Percentiles rank a stretch among this genome's conserved stretches.
These are phyloP conservation scores for Quercus berberidifolia DNA, from an alignment of 306 rosid species.

Conservation along the genomic window DNA sequence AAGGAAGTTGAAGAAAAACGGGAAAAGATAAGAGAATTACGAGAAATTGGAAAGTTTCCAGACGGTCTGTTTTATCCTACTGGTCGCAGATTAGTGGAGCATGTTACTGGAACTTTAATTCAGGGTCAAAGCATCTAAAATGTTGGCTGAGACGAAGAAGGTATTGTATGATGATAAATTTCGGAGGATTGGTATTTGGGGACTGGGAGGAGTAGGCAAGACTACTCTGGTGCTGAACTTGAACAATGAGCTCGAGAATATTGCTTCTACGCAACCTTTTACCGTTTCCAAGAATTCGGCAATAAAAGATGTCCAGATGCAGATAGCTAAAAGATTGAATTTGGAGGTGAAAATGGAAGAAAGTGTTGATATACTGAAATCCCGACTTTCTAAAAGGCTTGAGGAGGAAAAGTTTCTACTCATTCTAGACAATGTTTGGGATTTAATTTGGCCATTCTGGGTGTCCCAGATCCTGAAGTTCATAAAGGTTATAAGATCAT, in stretches of 20 bases:
- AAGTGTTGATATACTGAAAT: neutral
- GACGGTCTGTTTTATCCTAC: too few species aligned
- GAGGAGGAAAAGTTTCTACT: neutral
- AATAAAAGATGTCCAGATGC: constrained; percentile 6
- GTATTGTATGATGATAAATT: neutral
- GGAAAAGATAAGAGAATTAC: neutral
- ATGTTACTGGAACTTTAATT: constrained; percentile 6
- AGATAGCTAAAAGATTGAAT: constrained; percentile 13
- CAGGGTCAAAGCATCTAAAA: constrained; percentile 3
- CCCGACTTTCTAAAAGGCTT: constrained; percentile 3
- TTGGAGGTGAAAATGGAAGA: constrained; percentile 3
- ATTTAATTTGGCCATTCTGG: neutral
- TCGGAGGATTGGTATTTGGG: constrained; percentile 17
- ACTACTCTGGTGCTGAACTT: constrained; percentile 16
- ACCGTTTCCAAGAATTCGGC: constrained; percentile 8
- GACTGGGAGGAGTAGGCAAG: constrained; percentile 22
- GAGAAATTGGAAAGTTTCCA: neutral
- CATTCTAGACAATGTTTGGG: neutral
- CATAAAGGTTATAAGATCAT: neutral
- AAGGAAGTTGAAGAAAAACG: neutral
- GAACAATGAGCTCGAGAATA: constrained; percentile 8
- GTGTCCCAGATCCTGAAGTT: neutral
- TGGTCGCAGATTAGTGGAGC: neutral
- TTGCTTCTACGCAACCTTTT: constrained; percentile 5
- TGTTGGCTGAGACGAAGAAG: neutral